Base-by-base conservation (phyloP, 2,329 filamentous ascomycete species). In the Hypoxylon sp. region DNA sequence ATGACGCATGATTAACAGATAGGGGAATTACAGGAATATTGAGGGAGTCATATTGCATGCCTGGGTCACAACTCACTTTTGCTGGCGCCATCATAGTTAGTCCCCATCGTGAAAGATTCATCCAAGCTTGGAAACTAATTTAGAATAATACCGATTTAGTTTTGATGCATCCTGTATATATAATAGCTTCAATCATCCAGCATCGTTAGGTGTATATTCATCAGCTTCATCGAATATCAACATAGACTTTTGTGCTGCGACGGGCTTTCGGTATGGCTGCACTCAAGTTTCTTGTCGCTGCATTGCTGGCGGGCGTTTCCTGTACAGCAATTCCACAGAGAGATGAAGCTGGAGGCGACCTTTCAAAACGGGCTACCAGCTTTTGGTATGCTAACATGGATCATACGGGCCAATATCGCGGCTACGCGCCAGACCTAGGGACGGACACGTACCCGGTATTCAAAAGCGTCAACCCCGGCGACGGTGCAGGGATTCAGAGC, bases 361-460 rank as follows among this genome's bases (percentile, higher is more conserved):
- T 52, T 17, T 3, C 12, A 1, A 51, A 51, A 15, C 36, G 47
- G 36, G 51, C 43, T 21, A 52, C 55, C 21, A 66, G 60, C 35
- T 76, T 71, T 58, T 76, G 73, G 71, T 76, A 76, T 59, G 63
- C 73, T 25, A 72, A 73, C 42, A 67, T 77, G 61, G 73, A 76
- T 41, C 74, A 76, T 49, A 67, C 66, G 1, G 67, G 65, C 1
- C 15, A 63, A 1, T 44, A 66, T 11, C 67, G 73, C 5, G 73
- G 74, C 5, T 75, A 66, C 44, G 73, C 73, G 2, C 74, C 73
- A 1, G 70, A 75, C 31, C 67, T 75, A 3, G 73, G 71, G 25
- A 60, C 60, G 13, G 70, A 75, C 51, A 58, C 51, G 7, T 77
- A 76, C 43, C 59, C 67, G 0, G 71, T 76, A 11, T 75, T 63